Conservation (phyloP, 2,329 filamentous ascomycete genomes). For the Venturia pyrina region DNA sequence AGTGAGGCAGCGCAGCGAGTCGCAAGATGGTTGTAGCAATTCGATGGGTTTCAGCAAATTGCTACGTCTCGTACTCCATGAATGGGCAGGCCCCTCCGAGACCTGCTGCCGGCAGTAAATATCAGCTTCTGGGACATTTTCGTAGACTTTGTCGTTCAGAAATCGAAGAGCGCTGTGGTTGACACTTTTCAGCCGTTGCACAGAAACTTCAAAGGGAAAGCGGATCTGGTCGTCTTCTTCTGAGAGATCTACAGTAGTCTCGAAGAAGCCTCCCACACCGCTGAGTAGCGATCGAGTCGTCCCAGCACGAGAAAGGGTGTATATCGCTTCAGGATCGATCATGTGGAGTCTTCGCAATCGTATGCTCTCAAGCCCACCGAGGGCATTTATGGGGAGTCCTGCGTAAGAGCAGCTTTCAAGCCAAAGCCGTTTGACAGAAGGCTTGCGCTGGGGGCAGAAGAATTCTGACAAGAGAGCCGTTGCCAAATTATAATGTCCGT, state of each 20-base stretch:
- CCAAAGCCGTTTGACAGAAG: constrained; percentile 32
- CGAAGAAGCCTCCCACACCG: constrained; percentile 22
- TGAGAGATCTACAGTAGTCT: constrained; percentile 21
- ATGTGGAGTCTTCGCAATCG: constrained; percentile 32
- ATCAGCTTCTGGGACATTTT: constrained; percentile 1
- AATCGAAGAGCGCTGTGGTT: constrained; percentile 12
- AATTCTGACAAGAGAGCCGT: constrained; percentile 31
- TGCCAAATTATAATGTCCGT: constrained; percentile 33
- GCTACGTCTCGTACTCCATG: constrained; percentile 1
- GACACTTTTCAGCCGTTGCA: constrained; percentile 15
- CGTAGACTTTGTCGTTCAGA: constrained; percentile 10
- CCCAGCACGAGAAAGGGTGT: constrained; percentile 21
- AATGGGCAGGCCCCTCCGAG: background rate
- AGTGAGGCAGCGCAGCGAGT: constrained; percentile 23
- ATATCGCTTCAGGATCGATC: constrained; percentile 18
- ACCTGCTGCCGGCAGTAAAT: background rate
- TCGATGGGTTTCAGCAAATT: constrained; percentile 8
- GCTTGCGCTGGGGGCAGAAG: constrained; percentile 24
- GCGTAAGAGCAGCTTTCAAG: constrained; percentile 34
- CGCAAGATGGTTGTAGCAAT: constrained; percentile 13
- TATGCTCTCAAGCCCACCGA: constrained; percentile 28
- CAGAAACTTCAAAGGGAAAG: constrained; percentile 7
- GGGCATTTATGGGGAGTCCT: constrained; percentile 18
- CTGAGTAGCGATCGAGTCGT: background rate
- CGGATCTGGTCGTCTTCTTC: constrained; percentile 11